These are phyloP conservation scores for Candida takata DNA, from an alignment of 805 yeast species.

Conservation along the genomic window DNA sequence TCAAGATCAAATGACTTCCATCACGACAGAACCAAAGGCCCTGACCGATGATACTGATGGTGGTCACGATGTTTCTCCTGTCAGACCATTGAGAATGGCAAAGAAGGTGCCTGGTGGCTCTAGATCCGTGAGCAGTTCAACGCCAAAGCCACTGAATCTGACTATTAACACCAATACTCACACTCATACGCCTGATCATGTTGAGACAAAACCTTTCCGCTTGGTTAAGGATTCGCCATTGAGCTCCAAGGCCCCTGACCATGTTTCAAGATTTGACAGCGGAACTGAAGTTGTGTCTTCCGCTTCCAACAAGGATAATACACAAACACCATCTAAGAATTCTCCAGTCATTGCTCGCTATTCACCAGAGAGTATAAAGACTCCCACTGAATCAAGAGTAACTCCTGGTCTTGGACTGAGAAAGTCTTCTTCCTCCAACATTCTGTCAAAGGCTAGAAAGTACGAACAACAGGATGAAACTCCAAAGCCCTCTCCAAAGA, in stretches of 20 bases:
- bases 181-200: slow-evolving; percentile 1
- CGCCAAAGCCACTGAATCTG: slow-evolving; percentile 17
- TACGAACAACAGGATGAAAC: slow-evolving; percentile 20
- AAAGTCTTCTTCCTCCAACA: slow-evolving; percentile 23
- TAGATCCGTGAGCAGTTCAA: slow-evolving; percentile 11
- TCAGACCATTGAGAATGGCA: slow-evolving; percentile 64
- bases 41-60: not conserved
- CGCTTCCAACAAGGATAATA: not conserved
- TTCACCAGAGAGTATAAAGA: slow-evolving; percentile 10
- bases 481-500: slow-evolving; percentile 11
- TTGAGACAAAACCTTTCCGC: slow-evolving; percentile 3
- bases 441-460: slow-evolving; percentile 26
- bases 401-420: slow-evolving; percentile 14
- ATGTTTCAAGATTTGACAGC: not conserved
- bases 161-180: slow-evolving; percentile 15
- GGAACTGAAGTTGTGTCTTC: too few relatives aligned
- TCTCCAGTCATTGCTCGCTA: slow-evolving; percentile 12
- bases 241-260: not conserved
- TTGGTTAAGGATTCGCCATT: slow-evolving; percentile 2
- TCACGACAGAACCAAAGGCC: not conserved
- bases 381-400: not conserved
- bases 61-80: slow-evolving; percentile 34
- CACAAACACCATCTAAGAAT: slow-evolving; percentile 1
- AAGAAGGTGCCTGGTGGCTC: slow-evolving; percentile 35
- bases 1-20: not conserved